Base-by-base conservation (phyloP, 2,329 filamentous ascomycete species). In the Clonostachys byssicola region DNA sequence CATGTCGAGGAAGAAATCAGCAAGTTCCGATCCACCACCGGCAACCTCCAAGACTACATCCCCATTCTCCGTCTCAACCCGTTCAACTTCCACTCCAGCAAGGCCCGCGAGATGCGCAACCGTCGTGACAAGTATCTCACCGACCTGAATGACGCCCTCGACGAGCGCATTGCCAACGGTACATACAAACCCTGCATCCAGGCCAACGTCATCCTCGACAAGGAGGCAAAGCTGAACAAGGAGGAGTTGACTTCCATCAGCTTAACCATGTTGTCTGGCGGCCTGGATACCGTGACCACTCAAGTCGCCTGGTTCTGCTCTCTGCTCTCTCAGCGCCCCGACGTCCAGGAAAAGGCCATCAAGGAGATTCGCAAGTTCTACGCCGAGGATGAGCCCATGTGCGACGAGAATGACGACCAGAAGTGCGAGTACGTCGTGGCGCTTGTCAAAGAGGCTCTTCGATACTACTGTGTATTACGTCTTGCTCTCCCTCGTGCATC, bases 231-330 rank as follows among this genome's bases (percentile, higher is more conserved):
- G 51, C 64, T 86, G 14, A 83, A 78, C 62, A 72, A 74, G 38
- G 80, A 78, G 44, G 83, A 87, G 52, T 69, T 86, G 35, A 84
- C 75, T 0, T 82, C 78, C 0, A 86, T 86, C 54, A 83, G 79
- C 51, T 61, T 87, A 51, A 86, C 83, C 1, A 87, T 88, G 83
- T 66, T 87, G 5, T 83, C 80, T 0, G 83, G 83, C 1, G 83
- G 83, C 0, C 66, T 87, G 5, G 83, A 87, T 51, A 87, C 84
- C 0, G 74, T 87, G 35, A 85, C 81, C 2, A 86, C 82, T 0
- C 68, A 83, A 6, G 75, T 86, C 2, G 78, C 81, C 5, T 86
- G 83, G 83, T 82, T 79, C 54, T 72, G 86, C 44, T 80, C 75
- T 1, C 67, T 84, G 30, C 64, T 87, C 4, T 74, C 81, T 0